phyloP scores from a whole-genome alignment of 768 basidiomycete species.

The Boletus rubroflammeus region DNA sequence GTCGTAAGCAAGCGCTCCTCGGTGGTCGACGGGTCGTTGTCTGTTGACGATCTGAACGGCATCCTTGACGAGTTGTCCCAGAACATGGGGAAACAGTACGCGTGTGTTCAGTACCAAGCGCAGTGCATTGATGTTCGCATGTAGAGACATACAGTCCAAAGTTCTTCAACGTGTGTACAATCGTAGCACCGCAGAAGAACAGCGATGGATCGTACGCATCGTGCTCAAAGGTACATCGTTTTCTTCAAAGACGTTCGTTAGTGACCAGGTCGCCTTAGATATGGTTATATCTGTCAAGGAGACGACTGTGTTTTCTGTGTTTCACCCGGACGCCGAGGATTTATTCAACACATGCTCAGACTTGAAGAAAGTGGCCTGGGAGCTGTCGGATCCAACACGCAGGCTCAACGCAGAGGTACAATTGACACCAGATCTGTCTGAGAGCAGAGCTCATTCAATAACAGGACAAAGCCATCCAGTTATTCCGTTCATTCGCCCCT shows the following conservation, averaged over 20 bases:
- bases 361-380: conserved; percentile 89
- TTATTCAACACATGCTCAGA: conserved; percentile 97
- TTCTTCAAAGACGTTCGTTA: not conserved
- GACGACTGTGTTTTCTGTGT: conserved; percentile 84
- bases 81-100: conserved; percentile 73
- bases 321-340: conserved; percentile 93
- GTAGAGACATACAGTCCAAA: conserved; percentile 70
- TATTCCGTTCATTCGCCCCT: conserved; percentile 87
- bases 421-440: no score
- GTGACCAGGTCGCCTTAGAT: conserved; percentile 44
- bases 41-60: conserved; percentile 81
- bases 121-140: conserved; percentile 7
- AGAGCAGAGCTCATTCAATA: conserved; percentile 3
- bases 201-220: conserved; percentile 94
- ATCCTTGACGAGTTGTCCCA: conserved; percentile 74
- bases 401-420: conserved; percentile 59
- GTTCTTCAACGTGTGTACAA: conserved; percentile 77
- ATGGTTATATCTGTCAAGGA: conserved; percentile 92
- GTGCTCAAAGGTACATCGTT: conserved; percentile 76
- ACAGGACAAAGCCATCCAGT: conserved; percentile 79
- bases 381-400: conserved; percentile 71
- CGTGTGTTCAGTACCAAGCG: not conserved
- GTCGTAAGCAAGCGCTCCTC: conserved; percentile 84
- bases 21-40: conserved; percentile 67
- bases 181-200: conserved; percentile 79